Conservation (phyloP, 371 early-diverging fungal species). For the Apophysomyces trapeziformis region DNA sequence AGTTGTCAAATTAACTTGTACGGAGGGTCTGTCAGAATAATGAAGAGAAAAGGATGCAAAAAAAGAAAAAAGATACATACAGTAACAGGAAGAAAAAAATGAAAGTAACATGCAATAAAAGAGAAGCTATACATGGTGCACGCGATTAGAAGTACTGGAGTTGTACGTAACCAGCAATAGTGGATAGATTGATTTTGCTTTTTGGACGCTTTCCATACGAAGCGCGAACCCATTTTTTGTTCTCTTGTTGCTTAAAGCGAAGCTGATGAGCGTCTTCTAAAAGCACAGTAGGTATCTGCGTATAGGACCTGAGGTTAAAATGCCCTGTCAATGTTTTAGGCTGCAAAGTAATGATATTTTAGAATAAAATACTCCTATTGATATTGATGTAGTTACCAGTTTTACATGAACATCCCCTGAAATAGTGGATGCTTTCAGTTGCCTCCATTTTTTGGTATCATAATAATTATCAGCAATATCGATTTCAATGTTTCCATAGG, state of each 20-base stretch:
- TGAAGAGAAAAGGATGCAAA: no score
- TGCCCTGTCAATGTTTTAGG: neutral
- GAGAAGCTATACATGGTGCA: no score
- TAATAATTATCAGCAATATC: neutral
- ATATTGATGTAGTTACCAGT: neutral
- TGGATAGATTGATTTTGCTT: no score
- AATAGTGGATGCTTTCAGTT: neutral
- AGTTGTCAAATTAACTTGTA: no score
- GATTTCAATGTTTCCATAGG: neutral
- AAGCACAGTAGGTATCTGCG: neutral
- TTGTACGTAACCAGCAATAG: no score
- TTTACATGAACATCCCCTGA: neutral
- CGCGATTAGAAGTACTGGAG: no score
- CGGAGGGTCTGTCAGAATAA: no score
- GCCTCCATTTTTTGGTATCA: neutral
- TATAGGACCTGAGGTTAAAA: neutral
- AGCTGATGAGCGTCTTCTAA: neutral
- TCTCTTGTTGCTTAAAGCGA: neutral
- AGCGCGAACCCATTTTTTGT: no score
- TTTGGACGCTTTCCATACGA: no score
- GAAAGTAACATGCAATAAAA: no score
- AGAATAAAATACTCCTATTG: neutral
- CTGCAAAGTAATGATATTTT: neutral
- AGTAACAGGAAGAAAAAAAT: no score
- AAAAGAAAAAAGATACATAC: no score